Evolutionary conservation across 2,329 filamentous ascomycete genomes (phyloP).

Genomic region (Tolypocladium sp.): DNA sequence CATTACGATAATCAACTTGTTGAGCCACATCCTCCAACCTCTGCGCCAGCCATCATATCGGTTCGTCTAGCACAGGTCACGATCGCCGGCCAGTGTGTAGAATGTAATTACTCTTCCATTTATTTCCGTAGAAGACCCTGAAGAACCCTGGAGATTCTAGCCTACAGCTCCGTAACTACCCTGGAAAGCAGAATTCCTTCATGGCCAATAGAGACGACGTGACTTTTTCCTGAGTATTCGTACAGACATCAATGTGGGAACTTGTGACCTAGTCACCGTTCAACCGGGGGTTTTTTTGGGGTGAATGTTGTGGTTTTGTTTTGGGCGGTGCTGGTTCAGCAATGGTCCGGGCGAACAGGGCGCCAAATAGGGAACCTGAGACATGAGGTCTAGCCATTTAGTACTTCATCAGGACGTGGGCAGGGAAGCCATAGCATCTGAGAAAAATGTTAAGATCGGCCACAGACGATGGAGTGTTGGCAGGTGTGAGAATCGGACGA

Average conservation of each 20-base stretch:
- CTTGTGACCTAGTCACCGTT: background rate
- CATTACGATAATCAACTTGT: background rate
- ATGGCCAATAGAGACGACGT: slow-evolving; percentile 1
- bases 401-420: slow-evolving; percentile 6
- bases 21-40: background rate
- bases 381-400: slow-evolving; percentile 6
- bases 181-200: slow-evolving; percentile 1
- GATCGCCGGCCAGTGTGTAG: background rate
- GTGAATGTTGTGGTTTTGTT: background rate
- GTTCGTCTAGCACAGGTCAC: background rate
- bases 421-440: slow-evolving; percentile 4
- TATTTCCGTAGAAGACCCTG: background rate
- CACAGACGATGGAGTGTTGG: slow-evolving; percentile 1
- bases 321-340: background rate
- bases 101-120: background rate
- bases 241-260: slow-evolving; percentile 1
- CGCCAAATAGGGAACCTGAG: slow-evolving; percentile 3
- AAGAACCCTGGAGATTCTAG: slow-evolving; percentile 2
- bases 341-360: background rate
- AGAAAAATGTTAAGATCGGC: slow-evolving; percentile 2
- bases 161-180: slow-evolving; percentile 4
- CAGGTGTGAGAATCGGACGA: slow-evolving; percentile 3
- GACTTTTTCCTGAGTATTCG: background rate
- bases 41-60: background rate
- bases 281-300: background rate